Percentiles rank a stretch among this genome's conserved stretches.
phyloP scores from a whole-genome alignment of 805 yeast genomes.

The Kodamaea leandrae region DNA sequence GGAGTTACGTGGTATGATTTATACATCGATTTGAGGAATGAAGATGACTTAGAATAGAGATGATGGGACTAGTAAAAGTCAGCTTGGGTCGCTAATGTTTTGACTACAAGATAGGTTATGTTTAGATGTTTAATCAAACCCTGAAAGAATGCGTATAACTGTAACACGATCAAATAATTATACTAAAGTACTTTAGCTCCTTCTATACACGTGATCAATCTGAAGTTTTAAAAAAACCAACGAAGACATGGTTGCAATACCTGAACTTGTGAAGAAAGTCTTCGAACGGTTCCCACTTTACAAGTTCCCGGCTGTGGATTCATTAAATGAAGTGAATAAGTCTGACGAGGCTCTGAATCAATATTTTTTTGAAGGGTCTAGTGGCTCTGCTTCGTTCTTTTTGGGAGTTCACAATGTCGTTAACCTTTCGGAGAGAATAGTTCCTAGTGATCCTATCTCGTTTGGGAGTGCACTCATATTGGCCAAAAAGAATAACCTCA shows the following conservation, averaged over 20 bases:
- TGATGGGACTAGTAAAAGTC: no score
- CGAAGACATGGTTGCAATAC: slow-evolving; percentile 26
- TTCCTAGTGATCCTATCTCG: slow-evolving; percentile 62
- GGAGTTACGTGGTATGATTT: slow-evolving; percentile 63
- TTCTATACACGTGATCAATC: background rate
- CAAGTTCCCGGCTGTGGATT: slow-evolving; percentile 37
- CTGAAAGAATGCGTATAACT: no score
- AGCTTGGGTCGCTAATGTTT: no score
- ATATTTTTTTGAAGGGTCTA: slow-evolving; percentile 16
- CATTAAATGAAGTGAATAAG: slow-evolving; percentile 14
- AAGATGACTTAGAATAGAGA: slow-evolving; percentile 28
- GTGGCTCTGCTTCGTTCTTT: slow-evolving; percentile 34
- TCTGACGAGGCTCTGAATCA: slow-evolving; percentile 10
- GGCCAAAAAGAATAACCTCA: slow-evolving; percentile 42
- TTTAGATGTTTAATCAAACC: no score
- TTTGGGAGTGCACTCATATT: slow-evolving; percentile 46
- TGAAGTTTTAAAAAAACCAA: background rate
- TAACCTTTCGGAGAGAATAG: slow-evolving; percentile 23
- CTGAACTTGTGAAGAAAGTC: slow-evolving; percentile 41
- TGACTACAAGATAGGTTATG: no score
- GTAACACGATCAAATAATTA: no score
- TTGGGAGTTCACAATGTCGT: slow-evolving; percentile 53
- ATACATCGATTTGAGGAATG: slow-evolving; percentile 44
- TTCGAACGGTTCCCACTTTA: slow-evolving; percentile 53
- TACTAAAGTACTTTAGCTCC: no score